Evolutionary conservation across 176 grass and related monocot species (phyloP).

Genomic region (Oropetium thomaeum): DNA sequence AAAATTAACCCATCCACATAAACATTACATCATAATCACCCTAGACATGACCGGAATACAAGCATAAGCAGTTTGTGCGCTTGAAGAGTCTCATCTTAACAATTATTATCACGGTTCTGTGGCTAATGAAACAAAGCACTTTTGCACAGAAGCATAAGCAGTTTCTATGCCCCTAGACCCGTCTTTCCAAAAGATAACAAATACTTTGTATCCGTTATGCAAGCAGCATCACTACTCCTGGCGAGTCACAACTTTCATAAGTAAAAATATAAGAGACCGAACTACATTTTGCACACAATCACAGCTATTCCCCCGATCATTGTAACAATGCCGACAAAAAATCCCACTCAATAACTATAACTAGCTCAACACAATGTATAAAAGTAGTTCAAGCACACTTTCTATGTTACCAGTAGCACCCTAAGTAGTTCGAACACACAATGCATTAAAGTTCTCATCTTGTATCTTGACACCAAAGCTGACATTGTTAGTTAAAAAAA

Average conservation of each 20-base stretch:
- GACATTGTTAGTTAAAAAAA: conserved; percentile 11
- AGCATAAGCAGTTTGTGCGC: background rate
- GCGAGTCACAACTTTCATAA: background rate
- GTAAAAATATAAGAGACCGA: background rate
- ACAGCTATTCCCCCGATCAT: background rate
- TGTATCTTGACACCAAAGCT: background rate
- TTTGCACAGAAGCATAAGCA: background rate
- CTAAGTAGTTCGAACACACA: background rate
- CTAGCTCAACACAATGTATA: background rate
- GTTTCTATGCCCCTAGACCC: background rate
- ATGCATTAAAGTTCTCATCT: too few species aligned
- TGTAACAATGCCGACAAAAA: background rate
- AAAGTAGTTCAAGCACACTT: background rate
- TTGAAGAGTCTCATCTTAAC: background rate
- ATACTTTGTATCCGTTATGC: background rate
- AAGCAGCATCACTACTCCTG: background rate
- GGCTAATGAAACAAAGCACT: background rate
- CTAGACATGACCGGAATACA: background rate
- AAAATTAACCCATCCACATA: background rate
- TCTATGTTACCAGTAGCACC: background rate
- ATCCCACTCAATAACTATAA: background rate
- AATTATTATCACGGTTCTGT: background rate
- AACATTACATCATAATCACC: background rate
- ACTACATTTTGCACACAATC: background rate
- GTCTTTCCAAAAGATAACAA: background rate